phyloP scores from a whole-genome alignment of 2,329 filamentous ascomycete genomes.

The Alternaria sp. region DNA sequence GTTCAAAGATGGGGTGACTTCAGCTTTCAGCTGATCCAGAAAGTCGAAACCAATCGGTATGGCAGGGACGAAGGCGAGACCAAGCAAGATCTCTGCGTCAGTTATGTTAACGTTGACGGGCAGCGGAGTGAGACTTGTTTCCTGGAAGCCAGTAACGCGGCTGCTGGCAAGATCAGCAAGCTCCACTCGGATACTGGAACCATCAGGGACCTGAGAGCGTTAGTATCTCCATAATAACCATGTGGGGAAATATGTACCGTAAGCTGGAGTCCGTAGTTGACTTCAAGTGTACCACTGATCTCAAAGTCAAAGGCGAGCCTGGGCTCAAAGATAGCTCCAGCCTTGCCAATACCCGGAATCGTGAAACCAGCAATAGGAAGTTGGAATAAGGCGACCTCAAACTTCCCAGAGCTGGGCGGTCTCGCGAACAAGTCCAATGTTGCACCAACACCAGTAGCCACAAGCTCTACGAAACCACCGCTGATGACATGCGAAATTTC shows the following conservation, averaged over 20 bases:
- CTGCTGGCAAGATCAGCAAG: slow-evolving; percentile 32
- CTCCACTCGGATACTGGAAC: slow-evolving; percentile 38
- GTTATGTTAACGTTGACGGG: slow-evolving; percentile 42
- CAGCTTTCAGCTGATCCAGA: slow-evolving; percentile 32
- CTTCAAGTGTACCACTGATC: slow-evolving; percentile 35
- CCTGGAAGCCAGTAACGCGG: slow-evolving; percentile 36
- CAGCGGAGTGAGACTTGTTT: slow-evolving; percentile 35
- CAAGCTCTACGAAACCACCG: slow-evolving; percentile 44
- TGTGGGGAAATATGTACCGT: slow-evolving; percentile 24
- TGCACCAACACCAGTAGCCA: slow-evolving; percentile 36
- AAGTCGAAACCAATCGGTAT: slow-evolving; percentile 47
- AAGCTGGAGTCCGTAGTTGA: slow-evolving; percentile 48
- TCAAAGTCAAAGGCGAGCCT: slow-evolving; percentile 36
- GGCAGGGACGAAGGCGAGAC: slow-evolving; percentile 39
- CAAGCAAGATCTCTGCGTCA: slow-evolving; percentile 35
- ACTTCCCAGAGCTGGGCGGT: slow-evolving; percentile 30
- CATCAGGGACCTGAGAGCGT: slow-evolving; percentile 34
- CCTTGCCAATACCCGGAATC: slow-evolving; percentile 46
- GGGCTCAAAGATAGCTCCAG: slow-evolving; percentile 44
- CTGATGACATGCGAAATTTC: slow-evolving; percentile 36
- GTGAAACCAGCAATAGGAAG: slow-evolving; percentile 40
- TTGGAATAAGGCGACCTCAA: slow-evolving; percentile 28
- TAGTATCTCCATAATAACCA: not conserved
- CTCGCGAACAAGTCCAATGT: slow-evolving; percentile 44
- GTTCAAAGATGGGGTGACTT: slow-evolving; percentile 39